phyloP scores from a whole-genome alignment of 169 alveolate genomes.

The Condylostoma magnum region DNA sequence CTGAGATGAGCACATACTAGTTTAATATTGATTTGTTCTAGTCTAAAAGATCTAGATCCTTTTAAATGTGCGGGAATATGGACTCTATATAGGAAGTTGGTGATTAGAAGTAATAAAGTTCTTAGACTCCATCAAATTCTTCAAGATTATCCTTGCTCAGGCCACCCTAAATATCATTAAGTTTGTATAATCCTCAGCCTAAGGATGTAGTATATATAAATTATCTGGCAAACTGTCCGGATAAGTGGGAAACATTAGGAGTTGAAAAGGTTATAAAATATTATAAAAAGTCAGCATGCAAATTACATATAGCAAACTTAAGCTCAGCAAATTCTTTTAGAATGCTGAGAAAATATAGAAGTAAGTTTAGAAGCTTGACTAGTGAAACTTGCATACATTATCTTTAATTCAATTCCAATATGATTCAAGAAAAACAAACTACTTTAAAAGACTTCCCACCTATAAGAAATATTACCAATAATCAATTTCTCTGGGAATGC shows the following conservation, averaged over 20 bases:
- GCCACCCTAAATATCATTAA: too few species aligned
- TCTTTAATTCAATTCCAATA: neutral
- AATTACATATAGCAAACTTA: slow-evolving; percentile 8
- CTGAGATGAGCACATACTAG: slow-evolving; percentile 7
- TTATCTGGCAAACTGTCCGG: slow-evolving; percentile 23
- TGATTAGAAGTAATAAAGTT: too few species aligned
- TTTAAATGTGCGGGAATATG: too few species aligned
- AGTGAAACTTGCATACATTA: neutral
- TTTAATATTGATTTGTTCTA: too few species aligned
- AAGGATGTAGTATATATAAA: too few species aligned
- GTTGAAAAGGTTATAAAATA: neutral
- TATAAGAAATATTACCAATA: neutral
- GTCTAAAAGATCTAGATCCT: too few species aligned
- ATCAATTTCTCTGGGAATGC: slow-evolving; percentile 1
- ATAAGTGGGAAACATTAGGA: slow-evolving; percentile 18
- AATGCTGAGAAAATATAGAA: neutral
- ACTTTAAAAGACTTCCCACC: slow-evolving; percentile 23
- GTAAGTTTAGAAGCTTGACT: neutral
- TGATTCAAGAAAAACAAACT: neutral
- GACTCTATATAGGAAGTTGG: too few species aligned
- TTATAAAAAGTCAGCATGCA: neutral
- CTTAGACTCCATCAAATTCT: too few species aligned
- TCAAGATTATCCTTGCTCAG: too few species aligned
- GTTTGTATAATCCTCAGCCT: too few species aligned
- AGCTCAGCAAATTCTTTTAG: neutral